Evolutionary conservation across 2,329 filamentous ascomycete genomes (phyloP).

Genomic region (Waltergamsia citrina): DNA sequence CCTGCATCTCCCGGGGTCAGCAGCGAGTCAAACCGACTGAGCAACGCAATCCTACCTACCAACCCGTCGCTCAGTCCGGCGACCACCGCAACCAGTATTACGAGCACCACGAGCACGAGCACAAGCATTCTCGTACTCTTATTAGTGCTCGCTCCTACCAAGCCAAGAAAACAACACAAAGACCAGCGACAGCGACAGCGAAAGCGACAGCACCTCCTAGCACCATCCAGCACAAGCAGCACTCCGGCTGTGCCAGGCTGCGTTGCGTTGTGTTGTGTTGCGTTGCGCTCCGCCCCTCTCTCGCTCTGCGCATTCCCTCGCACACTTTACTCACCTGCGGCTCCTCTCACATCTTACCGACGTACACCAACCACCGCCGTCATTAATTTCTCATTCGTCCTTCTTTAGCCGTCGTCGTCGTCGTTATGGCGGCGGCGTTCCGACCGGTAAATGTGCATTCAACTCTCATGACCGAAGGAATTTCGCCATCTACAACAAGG

Average conservation of each 20-base stretch:
- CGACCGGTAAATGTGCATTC: slow-evolving; percentile 33
- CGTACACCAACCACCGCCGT: too few species aligned
- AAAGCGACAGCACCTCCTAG: background rate
- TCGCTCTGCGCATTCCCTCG: too few species aligned
- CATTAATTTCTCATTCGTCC: background rate
- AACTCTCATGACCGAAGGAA: slow-evolving; percentile 14
- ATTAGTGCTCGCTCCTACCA: too few species aligned
- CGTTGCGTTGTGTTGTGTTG: too few species aligned
- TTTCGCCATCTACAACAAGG: too few species aligned
- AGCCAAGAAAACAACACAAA: background rate
- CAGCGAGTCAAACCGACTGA: background rate
- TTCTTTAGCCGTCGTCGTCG: background rate
- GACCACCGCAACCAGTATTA: background rate
- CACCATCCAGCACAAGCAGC: too few species aligned
- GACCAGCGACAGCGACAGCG: background rate
- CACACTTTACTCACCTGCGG: too few species aligned
- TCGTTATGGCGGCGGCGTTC: slow-evolving; percentile 37
- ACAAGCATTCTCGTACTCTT: too few species aligned
- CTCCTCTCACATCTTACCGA: too few species aligned
- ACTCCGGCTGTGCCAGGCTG: too few species aligned
- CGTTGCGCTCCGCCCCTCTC: too few species aligned
- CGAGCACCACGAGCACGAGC: background rate
- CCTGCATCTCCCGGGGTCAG: background rate
- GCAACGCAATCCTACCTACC: background rate
- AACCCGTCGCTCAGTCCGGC: background rate